Conservation (phyloP, 176 grass and related monocot genomes). For the Musa schizocarpa region DNA sequence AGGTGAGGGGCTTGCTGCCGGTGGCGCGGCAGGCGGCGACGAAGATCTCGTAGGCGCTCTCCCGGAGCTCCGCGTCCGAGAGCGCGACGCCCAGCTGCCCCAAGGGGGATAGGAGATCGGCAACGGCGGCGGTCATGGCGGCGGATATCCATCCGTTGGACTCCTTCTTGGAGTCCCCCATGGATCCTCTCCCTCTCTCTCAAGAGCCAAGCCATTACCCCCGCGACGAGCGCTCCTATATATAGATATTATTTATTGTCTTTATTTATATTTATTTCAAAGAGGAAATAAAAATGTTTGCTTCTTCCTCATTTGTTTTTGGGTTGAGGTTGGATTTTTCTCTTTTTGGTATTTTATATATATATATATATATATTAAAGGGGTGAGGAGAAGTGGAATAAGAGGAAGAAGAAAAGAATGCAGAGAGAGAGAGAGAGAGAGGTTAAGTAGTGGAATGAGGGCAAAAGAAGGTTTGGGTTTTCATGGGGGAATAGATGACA, state of each 20-base stretch:
- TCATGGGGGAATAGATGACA: too few species aligned
- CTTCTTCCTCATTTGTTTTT: too few species aligned
- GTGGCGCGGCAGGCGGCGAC: conserved; percentile 79
- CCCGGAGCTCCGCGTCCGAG: conserved; percentile 49
- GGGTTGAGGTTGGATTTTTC: too few species aligned
- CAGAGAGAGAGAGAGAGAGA: too few species aligned
- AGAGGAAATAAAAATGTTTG: too few species aligned
- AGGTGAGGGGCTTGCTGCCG: conserved; percentile 70
- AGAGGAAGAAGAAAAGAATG: too few species aligned
- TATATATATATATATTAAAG: too few species aligned
- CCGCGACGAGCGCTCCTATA: not conserved
- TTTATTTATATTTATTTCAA: not conserved
- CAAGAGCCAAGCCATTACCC: conserved; percentile 52
- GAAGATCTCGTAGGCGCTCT: conserved; percentile 86
- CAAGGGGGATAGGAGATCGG: conserved; percentile 53
- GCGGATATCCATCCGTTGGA: not conserved
- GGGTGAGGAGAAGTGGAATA: too few species aligned
- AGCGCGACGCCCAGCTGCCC: conserved; percentile 40
- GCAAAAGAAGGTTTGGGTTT: too few species aligned
- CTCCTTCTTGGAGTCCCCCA: conserved; percentile 35
- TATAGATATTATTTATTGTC: too few species aligned
- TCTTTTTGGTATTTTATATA: too few species aligned
- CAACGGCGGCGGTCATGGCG: not conserved
- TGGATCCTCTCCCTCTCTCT: conserved; percentile 14
- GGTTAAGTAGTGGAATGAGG: too few species aligned